These are phyloP conservation scores for Neonectria magnoliae DNA, from an alignment of 2,329 filamentous ascomycete genomes.

Conservation along the genomic window DNA sequence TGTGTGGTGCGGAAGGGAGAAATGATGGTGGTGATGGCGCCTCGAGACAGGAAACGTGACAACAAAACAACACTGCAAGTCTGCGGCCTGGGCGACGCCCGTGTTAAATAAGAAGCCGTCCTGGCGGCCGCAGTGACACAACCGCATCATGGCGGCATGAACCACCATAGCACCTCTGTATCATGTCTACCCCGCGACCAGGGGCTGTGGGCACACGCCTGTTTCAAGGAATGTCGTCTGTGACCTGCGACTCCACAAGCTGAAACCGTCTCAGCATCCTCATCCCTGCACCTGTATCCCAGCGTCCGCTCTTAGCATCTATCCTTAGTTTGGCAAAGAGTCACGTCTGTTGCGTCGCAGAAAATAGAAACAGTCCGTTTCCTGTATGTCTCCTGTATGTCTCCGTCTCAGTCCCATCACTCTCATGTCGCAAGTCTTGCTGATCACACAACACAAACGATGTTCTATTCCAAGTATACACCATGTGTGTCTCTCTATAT, in stretches of 20 bases:
- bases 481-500: slow-evolving; percentile 24
- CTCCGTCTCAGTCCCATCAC: background rate
- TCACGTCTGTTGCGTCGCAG: background rate
- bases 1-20: slow-evolving; percentile 28
- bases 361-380: background rate
- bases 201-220: slow-evolving; percentile 33
- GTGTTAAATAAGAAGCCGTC: slow-evolving; percentile 27
- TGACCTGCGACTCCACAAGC: slow-evolving; percentile 31
- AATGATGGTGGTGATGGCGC: background rate
- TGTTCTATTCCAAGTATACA: background rate
- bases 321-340: background rate
- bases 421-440: background rate
- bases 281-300: background rate
- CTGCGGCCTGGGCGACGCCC: slow-evolving; percentile 7
- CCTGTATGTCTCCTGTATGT: background rate
- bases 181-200: slow-evolving; percentile 33
- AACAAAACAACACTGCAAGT: slow-evolving; percentile 7
- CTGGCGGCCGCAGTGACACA: background rate
- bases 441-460: background rate
- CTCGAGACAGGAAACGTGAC: slow-evolving; percentile 8
- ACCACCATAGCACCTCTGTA: slow-evolving; percentile 25
- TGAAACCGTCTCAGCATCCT: slow-evolving; percentile 33
- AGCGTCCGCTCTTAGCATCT: background rate
- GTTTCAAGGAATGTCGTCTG: slow-evolving; percentile 34
- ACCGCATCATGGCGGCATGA: slow-evolving; percentile 14